Evolutionary conservation across 495 filamentous ascomycete genomes (phyloP), one percentile per base, ranked within the genome.

Genomic region (Aspergillus biplanus): DNA sequence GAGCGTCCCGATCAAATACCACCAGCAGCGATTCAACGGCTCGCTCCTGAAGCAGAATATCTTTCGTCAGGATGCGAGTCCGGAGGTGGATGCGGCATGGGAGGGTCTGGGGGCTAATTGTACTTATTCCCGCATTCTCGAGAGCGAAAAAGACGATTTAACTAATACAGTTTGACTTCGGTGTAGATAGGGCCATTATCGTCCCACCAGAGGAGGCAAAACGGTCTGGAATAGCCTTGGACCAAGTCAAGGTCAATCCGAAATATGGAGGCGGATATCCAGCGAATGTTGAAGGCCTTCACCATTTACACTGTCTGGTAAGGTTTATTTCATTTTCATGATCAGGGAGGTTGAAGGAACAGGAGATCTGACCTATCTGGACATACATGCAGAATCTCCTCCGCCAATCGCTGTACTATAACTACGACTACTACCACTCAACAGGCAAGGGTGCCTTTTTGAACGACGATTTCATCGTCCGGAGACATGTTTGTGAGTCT

Each of bases 31-130:
- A 3, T 84, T 81, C 67, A 84, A 86, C 65, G 83, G 84, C 16
- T 81, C 81, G 0, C 75, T 86, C 3, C 44, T 86, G 33, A 77
- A 84, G 16, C 77, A 84, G 56, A 83, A 83, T 50, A 71, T 80
- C 33, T 88, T 79, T 65, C 81, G 85, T 12, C 74, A 80, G 56
- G 62, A 75, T 46, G 81, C 80, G 0, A 74, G 80, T 16, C 80
- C 82, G 0, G 83, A 84, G 57, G 83, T 86, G 3, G 85, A 88
- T 67, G 83, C 78, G 3, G 85, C 84, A 3, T 88, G 85, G 85
- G 76, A 77, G 33, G 75, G 82, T 3, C 65, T 88, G 0, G 85
- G 85, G 5, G 71, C 79, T 0, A 76, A 84, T 46, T 86, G 81
- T 83, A 54, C 57, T 39, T 56, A 48, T 59, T 9, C 33, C 56